Evolutionary conservation across 1,284 basidiomycete genomes (phyloP), one percentile per base, ranked within the genome.

Genomic region (Baeospora myosura): DNA sequence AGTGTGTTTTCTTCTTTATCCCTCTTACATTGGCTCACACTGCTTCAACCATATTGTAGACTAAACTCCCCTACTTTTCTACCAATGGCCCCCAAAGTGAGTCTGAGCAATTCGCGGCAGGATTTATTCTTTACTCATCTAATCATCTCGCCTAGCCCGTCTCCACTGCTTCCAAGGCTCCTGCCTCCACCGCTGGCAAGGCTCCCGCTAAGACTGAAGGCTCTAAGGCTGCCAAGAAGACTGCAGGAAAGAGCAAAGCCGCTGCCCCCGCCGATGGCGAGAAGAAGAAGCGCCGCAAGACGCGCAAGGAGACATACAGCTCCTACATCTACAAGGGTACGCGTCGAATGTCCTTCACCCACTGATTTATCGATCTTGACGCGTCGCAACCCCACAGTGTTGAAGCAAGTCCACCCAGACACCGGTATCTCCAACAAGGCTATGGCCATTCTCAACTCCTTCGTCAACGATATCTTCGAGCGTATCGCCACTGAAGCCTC

Each of bases 341-440:
- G 74, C 62, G 26, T 34, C 24, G 7, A 12, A 16, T 39, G 30
- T 35, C 21, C 6, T 24, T 30, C 30, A 30, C 22, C 21, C 31
- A 40, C 17, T 11, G 36, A 35, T 40, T 46, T n/a, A n/a, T 42
- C 49, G 31, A 49, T 31, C 43, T 43, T 18, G 42, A 44, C 30
- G 34, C 42, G 32, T 40, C 42, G 40, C 43, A 26, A 24, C 14
- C 23, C 1, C 46, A 10, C 47, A 88, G 87, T 90, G 49, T 71
- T 91, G 49, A 91, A 84, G 68, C 88, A 91, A 62, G 92, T 96
- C 47, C 92, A 96, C 73, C 93, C 92, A 44, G 93, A 96, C 62
- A 95, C 89, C 51, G 93, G 93, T 80, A 94, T 95, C 65, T 86
- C 88, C 48, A 95, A 94, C 81, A 96, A 94, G 74, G 92, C 91